Conservation (phyloP, 148 eudicot species). For the Vaccinium macrocarpon region DNA sequence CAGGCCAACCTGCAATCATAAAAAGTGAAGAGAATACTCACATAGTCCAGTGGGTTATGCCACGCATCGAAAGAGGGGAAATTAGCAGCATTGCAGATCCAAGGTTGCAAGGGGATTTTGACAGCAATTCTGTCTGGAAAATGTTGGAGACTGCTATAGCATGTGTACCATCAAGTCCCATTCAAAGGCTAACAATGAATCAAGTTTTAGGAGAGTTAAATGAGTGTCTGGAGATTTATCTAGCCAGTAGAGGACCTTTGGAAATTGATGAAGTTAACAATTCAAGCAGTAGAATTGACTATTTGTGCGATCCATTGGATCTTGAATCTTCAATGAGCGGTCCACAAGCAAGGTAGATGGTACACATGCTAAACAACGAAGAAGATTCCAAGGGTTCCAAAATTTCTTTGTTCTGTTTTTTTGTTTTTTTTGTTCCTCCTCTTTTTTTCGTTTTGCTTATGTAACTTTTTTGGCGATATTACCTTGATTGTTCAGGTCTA, state of each 20-base stretch:
- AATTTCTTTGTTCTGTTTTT: too few relatives aligned
- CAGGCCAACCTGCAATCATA: conserved; percentile 20
- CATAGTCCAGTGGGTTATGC: conserved; percentile 23
- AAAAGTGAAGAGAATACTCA: not conserved
- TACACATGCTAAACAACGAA: not conserved
- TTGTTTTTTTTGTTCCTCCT: not conserved
- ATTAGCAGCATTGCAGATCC: conserved; percentile 17
- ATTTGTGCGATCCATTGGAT: not conserved
- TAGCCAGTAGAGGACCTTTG: not conserved
- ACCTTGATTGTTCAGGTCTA: not conserved
- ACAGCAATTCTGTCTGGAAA: conserved; percentile 26
- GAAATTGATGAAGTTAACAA: not conserved
- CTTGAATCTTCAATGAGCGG: conserved; percentile 7
- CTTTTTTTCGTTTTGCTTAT: not conserved
- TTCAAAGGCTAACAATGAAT: conserved; percentile 26
- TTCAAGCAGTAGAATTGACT: not conserved
- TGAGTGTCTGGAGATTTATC: conserved; percentile 18
- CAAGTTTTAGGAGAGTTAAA: conserved; percentile 24
- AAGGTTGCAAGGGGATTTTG: conserved; percentile 14
- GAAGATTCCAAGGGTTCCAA: not conserved
- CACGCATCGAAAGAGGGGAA: conserved; percentile 17
- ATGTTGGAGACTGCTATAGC: conserved; percentile 21
- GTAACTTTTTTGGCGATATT: not conserved
- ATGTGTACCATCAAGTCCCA: conserved; percentile 17
- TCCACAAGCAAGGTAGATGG: conserved; percentile 9